These are phyloP conservation scores for Acer yangbiense DNA, from an alignment of 345 rosid genomes.

Conservation along the genomic window DNA sequence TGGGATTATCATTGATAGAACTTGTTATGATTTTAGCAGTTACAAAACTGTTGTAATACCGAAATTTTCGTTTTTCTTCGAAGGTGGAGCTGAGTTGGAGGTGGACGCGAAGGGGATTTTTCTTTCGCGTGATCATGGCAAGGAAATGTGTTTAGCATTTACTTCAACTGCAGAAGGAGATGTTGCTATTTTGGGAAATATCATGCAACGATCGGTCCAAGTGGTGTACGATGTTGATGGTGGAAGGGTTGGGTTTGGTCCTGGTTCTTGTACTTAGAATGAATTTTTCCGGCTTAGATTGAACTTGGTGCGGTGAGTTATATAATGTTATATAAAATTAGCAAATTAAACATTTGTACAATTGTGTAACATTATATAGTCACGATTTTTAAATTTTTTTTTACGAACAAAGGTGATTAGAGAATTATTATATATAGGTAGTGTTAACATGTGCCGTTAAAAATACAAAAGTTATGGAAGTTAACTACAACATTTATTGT, in stretches of 20 bases:
- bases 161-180: neutral
- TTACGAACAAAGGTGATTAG: no score
- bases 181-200: neutral
- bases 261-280: no score
- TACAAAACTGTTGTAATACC: constrained; percentile 9
- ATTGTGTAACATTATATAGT: no score
- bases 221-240: constrained; percentile 1
- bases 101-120: constrained; percentile 20
- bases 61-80: constrained; percentile 19
- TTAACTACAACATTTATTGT: no score
- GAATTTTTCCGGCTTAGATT: no score
- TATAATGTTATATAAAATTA: no score
- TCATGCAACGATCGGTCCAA: neutral
- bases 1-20: constrained; percentile 21
- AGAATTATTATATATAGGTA: no score
- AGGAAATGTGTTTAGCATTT: constrained; percentile 28
- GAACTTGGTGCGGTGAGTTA: no score
- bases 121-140: neutral
- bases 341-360: no score
- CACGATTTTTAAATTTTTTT: no score
- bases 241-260: neutral
- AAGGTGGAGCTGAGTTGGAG: constrained; percentile 13
- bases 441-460: no score
- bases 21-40: constrained; percentile 31
- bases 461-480: no score